Evolutionary conservation across 2,329 filamentous ascomycete genomes (phyloP).

Genomic region (Fusarium staphyleae): DNA sequence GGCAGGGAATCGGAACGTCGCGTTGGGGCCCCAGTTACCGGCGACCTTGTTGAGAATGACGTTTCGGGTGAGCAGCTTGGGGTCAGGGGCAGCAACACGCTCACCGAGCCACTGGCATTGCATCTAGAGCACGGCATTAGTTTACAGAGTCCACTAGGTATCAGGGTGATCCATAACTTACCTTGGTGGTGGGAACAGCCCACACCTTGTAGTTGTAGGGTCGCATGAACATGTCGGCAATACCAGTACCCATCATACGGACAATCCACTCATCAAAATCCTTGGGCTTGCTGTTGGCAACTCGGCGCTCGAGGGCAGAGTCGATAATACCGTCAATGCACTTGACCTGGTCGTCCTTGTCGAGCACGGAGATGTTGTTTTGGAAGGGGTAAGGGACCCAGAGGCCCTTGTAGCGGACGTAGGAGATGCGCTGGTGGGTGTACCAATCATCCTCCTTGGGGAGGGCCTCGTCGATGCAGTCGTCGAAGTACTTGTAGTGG

Average conservation of each 20-base stretch:
- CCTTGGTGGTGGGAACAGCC: slow-evolving; percentile 97
- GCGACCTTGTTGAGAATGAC: slow-evolving; percentile 95
- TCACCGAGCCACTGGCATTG: slow-evolving; percentile 98
- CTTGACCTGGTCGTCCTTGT: slow-evolving; percentile 94
- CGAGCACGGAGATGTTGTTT: slow-evolving; percentile 99
- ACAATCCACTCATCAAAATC: slow-evolving; percentile 99
- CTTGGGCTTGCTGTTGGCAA: slow-evolving; percentile 89
- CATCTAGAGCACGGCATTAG: slow-evolving; percentile 68
- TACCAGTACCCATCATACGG: slow-evolving; percentile 85
- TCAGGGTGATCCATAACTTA: slow-evolving; percentile 48
- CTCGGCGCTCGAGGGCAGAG: slow-evolving; percentile 84
- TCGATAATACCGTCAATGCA: slow-evolving; percentile 97
- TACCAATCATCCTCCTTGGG: slow-evolving; percentile 96
- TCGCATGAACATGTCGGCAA: slow-evolving; percentile 97
- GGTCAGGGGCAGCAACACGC: slow-evolving; percentile 94
- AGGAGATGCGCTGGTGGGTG: slow-evolving; percentile 97
- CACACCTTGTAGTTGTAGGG: slow-evolving; percentile 99
- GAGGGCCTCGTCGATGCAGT: slow-evolving; percentile 96
- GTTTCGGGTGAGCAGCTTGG: slow-evolving; percentile 93
- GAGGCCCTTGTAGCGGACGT: slow-evolving; percentile 93
- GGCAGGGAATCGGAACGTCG: slow-evolving; percentile 97
- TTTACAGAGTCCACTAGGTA: not conserved
- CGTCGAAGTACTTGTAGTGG: slow-evolving; percentile 99
- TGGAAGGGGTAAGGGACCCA: slow-evolving; percentile 99
- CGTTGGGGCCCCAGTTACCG: slow-evolving; percentile 97